Evolutionary conservation across 176 grass and related monocot genomes (phyloP), one percentile per base, ranked within the genome.

Genomic region (Oryza glaberrima): DNA sequence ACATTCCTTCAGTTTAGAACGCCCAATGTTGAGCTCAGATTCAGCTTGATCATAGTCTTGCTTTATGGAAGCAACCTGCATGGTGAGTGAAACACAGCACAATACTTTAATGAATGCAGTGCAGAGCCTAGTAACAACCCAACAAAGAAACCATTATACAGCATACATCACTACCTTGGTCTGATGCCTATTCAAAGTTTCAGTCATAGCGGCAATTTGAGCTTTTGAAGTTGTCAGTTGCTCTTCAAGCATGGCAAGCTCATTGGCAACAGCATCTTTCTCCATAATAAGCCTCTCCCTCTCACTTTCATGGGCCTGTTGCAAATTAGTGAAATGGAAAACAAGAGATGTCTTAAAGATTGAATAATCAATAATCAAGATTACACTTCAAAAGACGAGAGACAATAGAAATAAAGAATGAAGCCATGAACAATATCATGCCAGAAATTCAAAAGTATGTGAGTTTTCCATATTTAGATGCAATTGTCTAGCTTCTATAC

Each of bases 231-330:
- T 44, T 75, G 80, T 12, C 43, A 99, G 40, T 70, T 99, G 96
- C 69, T 92, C 91, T 84, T 99, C 88, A 44, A 99, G 83, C 51
- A 77, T 71, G 73, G 86, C 84, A 94, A 99, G 93, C 54, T 99
- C 96, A 73, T 87, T 88, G 85, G 78, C 45, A 32, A 96, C 88
- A 69, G 93, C 90, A 83, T 99, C 96, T 89, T 96, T 96, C 88
- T 99, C 96, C 96, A 99, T 96, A 73, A 96, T 92, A 26, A 96
- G 75, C 46, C 89, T 99, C 75, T 96, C 96, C 70, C 78, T 92
- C 79, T 92, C 90, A 77, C 78, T 92, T 92, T 96, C 91, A 92
- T 99, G 81, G 75, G 72, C 87, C 96, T 98, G 76, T 44, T 26
- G 45, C 67, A 22, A 67, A 83, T 77, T 84, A 79, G 71, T n/a